Evolutionary conservation across 305 asterid genomes (phyloP).

Genomic region (Solanum hybrid): DNA sequence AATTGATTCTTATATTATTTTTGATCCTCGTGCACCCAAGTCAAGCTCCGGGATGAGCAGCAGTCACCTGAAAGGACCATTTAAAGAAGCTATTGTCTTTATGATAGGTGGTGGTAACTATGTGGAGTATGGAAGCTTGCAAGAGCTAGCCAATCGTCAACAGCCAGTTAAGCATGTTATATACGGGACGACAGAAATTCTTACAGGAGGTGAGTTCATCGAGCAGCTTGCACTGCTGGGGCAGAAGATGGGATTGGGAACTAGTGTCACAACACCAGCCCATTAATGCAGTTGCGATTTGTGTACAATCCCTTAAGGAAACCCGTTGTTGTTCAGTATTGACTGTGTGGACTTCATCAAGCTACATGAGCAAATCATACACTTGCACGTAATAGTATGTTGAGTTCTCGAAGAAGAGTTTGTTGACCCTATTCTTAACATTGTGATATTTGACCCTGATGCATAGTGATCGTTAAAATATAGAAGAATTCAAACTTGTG

Average conservation of each 20-base stretch:
- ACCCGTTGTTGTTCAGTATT: background rate
- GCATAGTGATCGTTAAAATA: background rate
- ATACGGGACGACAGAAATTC: conserved; percentile 78
- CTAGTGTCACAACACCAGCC: conserved; percentile 16
- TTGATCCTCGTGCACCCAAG: conserved; percentile 86
- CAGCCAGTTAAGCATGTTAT: conserved; percentile 64
- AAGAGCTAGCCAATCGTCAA: conserved; percentile 62
- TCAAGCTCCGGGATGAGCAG: conserved; percentile 46
- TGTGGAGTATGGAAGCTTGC: conserved; percentile 82
- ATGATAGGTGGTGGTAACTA: conserved; percentile 95
- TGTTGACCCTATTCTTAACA: background rate
- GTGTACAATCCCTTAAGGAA: background rate
- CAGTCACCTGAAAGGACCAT: conserved; percentile 70
- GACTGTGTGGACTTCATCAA: background rate
- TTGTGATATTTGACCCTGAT: background rate
- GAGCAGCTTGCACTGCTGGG: conserved; percentile 77
- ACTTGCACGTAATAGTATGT: background rate
- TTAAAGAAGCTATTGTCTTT: conserved; percentile 83
- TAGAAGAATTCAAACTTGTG: background rate
- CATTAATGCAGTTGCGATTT: background rate
- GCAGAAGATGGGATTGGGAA: conserved; percentile 77
- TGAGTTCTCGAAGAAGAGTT: background rate
- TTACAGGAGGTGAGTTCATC: conserved; percentile 73
- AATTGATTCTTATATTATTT: conserved; percentile 55
- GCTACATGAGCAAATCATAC: background rate